Conservation (phyloP, 805 yeast species). For the Candida railenensis region DNA sequence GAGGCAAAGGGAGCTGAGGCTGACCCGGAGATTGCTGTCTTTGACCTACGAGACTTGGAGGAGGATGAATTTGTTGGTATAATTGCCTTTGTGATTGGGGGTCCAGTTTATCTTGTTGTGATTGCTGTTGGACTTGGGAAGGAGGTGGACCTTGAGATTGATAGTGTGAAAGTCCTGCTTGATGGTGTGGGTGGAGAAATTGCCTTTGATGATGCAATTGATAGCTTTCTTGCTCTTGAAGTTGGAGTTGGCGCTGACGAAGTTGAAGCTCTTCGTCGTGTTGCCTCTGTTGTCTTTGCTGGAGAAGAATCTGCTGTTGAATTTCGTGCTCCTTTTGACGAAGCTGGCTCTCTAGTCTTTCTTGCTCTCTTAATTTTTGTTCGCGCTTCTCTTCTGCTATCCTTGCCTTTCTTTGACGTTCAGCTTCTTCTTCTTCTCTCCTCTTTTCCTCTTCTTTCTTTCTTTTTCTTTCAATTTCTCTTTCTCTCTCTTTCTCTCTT, state of each 20-base stretch:
- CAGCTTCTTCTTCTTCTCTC: not conserved
- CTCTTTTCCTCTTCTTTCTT: not conserved
- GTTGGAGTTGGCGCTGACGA: not conserved
- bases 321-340: not conserved
- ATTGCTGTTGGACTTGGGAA: not conserved
- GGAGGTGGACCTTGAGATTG: not conserved
- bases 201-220: not conserved
- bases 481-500: not conserved
- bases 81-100: not conserved
- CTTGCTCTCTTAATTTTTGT: not conserved
- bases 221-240: not conserved
- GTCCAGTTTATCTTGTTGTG: not conserved
- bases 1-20: not conserved
- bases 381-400: not conserved
- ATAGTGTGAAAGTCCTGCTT: not conserved
- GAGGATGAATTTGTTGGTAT: not conserved
- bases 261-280: not conserved
- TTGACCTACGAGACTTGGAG: not conserved
- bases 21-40: not conserved
- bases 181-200: not conserved
- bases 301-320: not conserved
- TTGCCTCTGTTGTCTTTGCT: conserved; percentile 1
- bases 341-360: not conserved
- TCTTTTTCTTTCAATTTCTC: not conserved
- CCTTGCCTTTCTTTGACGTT: not conserved